phyloP scores from a whole-genome alignment of 2,329 filamentous ascomycete species.

The Alternaria dauci region DNA sequence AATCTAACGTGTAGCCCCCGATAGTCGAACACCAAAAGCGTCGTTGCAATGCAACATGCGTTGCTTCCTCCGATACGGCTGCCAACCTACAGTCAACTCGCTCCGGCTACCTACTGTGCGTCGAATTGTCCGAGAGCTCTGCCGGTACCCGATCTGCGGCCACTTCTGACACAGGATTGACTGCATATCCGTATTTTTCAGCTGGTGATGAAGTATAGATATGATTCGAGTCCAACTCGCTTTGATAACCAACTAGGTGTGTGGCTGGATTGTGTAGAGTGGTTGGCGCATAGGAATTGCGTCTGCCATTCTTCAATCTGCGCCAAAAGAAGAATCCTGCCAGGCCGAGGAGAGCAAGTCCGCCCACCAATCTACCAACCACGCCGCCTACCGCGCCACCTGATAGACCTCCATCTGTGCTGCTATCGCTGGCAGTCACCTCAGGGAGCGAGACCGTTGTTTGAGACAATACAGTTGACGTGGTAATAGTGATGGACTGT shows the following conservation, averaged over 20 bases:
- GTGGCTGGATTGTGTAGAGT: background rate
- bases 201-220: background rate
- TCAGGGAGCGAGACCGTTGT: background rate
- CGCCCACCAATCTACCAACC: slow-evolving; percentile 27
- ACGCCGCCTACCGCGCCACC: slow-evolving; percentile 34
- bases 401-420: slow-evolving; percentile 8
- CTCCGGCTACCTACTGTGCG: background rate
- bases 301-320: slow-evolving; percentile 1
- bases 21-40: background rate
- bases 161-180: background rate
- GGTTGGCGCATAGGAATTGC: background rate
- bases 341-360: slow-evolving; percentile 26
- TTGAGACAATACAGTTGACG: background rate
- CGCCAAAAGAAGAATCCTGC: slow-evolving; percentile 24
- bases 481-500: background rate
- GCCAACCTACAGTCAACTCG: background rate
- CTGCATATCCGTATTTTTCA: slow-evolving; percentile 7
- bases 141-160: background rate
- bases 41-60: background rate
- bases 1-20: background rate
- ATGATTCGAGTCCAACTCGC: slow-evolving; percentile 2
- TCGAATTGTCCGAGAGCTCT: background rate
- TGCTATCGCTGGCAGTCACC: background rate
- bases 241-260: background rate
- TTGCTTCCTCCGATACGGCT: no score